These are phyloP conservation scores for Phytophthora megakarya DNA, from an alignment of 352 stramenopile species.

Conservation along the genomic window DNA sequence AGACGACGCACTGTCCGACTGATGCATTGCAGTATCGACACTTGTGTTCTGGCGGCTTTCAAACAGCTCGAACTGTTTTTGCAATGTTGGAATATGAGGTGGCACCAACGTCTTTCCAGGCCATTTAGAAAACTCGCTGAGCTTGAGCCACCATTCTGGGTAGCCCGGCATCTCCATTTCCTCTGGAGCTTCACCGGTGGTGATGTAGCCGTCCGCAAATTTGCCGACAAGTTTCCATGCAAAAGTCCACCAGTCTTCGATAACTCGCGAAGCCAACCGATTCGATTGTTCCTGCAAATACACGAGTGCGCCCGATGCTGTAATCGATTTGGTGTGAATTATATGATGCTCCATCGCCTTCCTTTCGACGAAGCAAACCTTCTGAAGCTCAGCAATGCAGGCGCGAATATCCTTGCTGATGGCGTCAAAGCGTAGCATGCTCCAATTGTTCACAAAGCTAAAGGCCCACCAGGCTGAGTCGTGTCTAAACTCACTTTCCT, in stretches of 20 bases:
- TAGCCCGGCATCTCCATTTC: slow-evolving; percentile 72
- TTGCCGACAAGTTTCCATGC: slow-evolving; percentile 78
- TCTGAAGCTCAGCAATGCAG: slow-evolving; percentile 48
- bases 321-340: slow-evolving; percentile 14
- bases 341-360: slow-evolving; percentile 37
- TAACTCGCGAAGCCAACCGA: slow-evolving; percentile 53
- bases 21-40: slow-evolving; percentile 7
- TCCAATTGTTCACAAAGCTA: slow-evolving; percentile 90
- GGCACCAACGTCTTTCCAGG: slow-evolving; percentile 64
- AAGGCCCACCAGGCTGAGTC: slow-evolving; percentile 86
- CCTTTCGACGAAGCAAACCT: slow-evolving; percentile 38
- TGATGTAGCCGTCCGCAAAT: slow-evolving; percentile 78
- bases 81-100: slow-evolving; percentile 38
- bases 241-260: slow-evolving; percentile 72
- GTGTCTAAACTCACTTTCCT: slow-evolving; percentile 72
- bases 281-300: slow-evolving; percentile 59
- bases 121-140: slow-evolving; percentile 70
- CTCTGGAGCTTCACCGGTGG: slow-evolving; percentile 55
- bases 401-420: slow-evolving; percentile 71
- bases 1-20: slow-evolving; percentile 4
- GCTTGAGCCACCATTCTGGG: slow-evolving; percentile 63
- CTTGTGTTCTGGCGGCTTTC: slow-evolving; percentile 35
- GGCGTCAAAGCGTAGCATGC: slow-evolving; percentile 75
- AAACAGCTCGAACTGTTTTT: slow-evolving; percentile 48
- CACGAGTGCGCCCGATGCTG: slow-evolving; percentile 8